Conservation (phyloP, 2,329 filamentous ascomycete genomes). For the Nothophaeocryptopus gaeumannii region DNA sequence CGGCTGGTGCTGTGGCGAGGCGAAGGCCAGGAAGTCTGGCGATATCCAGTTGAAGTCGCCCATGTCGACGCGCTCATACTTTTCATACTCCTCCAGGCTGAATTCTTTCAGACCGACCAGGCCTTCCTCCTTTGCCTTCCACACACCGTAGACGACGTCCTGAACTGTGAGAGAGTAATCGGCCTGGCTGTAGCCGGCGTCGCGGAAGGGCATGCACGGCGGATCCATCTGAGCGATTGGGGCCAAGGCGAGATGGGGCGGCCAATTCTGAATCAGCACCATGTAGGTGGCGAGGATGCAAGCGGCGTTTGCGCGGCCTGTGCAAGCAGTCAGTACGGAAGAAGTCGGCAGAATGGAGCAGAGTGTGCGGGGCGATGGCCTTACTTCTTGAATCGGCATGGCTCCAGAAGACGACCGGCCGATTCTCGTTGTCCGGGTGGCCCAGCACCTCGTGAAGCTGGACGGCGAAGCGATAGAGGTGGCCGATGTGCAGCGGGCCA, state of each 20-base stretch:
- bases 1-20: conserved; percentile 83
- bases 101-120: conserved; percentile 91
- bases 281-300: conserved; percentile 97
- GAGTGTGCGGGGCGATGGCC: conserved; percentile 35
- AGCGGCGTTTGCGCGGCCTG: conserved; percentile 86
- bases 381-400: conserved; percentile 83
- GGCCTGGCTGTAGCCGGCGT: conserved; percentile 96
- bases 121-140: conserved; percentile 96
- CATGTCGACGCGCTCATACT: conserved; percentile 91
- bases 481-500: conserved; percentile 93
- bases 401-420: conserved; percentile 95
- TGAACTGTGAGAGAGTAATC: conserved; percentile 95
- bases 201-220: conserved; percentile 96
- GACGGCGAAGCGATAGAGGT: conserved; percentile 93
- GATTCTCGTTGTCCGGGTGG: conserved; percentile 82
- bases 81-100: conserved; percentile 94
- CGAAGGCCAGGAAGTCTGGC: conserved; percentile 91
- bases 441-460: conserved; percentile 93
- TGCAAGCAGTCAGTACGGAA: conserved; percentile 37
- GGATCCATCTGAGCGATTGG: conserved; percentile 96
- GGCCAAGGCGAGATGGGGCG: conserved; percentile 88
- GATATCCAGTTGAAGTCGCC: conserved; percentile 99
- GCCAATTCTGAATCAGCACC: conserved; percentile 97
- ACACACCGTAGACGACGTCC: conserved; percentile 96
- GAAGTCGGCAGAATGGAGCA: conserved; percentile 24